Base-by-base conservation (phyloP, 192 early-diverging fungal genomes). In the Coemansia erecta region DNA sequence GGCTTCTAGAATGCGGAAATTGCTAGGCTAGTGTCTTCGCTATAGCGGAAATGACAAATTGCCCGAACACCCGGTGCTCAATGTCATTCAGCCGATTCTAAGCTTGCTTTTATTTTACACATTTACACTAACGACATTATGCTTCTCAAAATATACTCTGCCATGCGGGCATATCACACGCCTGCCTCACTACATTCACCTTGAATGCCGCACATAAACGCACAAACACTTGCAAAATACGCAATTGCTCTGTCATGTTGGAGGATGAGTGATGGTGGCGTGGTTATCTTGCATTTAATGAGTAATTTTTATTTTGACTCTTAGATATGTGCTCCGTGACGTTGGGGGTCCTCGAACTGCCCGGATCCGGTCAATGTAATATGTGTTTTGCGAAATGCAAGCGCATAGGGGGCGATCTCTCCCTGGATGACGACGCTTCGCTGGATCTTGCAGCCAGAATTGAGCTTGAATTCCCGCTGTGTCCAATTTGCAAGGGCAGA, bases 251-350 rank as follows among this genome's bases (percentile, higher is more conserved):
- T n/a, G 17, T 21, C 44, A 46, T 46, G 44, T 18, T n/a, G 23
- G 39, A 14, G 17, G 48, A 42, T 23, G 43, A 51, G 49, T 33
- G 22, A 28, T 13, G 48, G 51, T 53, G 53, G 50, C 52, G 52
- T 54, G 22, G 49, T 28, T 33, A 37, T 12, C 15, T 33, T 19
- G 35, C 19, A 33, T 54, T 39, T 4, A 8, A 7, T 44, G 55
- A 44, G 39, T 22, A 44, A 17, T 50, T 22, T 45, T 11, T 37
- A 24, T 21, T 56, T 2, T 17, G 17, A 26, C 0, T 9, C 13
- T 46, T 72, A 78, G 75, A 72, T 49, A 40, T 72, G 42, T 78
- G 70, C 54, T 65, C 70, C 2, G 70, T 68, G 63, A 72, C 74
- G 18, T 44, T 77, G 18, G 58, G 17, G 22, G 42, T 71, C 13